Evolutionary conservation across 306 rosid species (phyloP).

Genomic region (Inga oerstediana): DNA sequence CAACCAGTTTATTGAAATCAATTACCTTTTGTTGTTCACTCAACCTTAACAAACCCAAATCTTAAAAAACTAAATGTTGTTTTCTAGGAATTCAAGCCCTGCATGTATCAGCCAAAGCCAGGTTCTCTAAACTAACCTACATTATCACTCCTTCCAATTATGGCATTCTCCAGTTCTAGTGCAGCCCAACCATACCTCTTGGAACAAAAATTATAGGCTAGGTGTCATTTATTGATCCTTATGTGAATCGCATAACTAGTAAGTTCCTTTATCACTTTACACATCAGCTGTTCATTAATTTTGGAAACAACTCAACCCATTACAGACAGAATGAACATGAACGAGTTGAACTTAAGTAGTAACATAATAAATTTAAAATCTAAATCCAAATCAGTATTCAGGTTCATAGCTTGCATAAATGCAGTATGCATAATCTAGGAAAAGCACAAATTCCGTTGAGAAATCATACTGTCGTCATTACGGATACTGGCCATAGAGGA

Average conservation of each 20-base stretch:
- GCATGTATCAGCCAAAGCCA: background rate
- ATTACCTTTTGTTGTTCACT: background rate
- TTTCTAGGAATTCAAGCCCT: conserved; percentile 14
- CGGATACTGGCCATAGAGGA: background rate
- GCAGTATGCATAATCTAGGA: background rate
- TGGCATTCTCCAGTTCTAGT: background rate
- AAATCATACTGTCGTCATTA: background rate
- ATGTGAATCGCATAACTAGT: background rate
- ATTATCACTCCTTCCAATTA: background rate
- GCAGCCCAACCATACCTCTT: background rate
- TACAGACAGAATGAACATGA: background rate
- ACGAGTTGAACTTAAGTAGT: background rate
- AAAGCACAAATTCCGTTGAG: background rate
- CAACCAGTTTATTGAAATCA: conserved; percentile 3
- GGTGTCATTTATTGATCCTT: conserved; percentile 7
- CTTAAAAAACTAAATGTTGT: background rate
- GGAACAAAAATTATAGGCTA: conserved; percentile 24
- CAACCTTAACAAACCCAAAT: conserved; percentile 10
- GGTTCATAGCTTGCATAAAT: background rate
- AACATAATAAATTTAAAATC: background rate
- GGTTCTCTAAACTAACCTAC: background rate
- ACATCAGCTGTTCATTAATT: conserved; percentile 5
- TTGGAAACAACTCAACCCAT: conserved; percentile 13
- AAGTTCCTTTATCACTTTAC: conserved; percentile 12
- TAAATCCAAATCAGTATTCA: background rate